Evolutionary conservation across 169 alveolate species (phyloP), one percentile per base, ranked within the genome.

Genomic region (Gregarina niphandrodes): DNA sequence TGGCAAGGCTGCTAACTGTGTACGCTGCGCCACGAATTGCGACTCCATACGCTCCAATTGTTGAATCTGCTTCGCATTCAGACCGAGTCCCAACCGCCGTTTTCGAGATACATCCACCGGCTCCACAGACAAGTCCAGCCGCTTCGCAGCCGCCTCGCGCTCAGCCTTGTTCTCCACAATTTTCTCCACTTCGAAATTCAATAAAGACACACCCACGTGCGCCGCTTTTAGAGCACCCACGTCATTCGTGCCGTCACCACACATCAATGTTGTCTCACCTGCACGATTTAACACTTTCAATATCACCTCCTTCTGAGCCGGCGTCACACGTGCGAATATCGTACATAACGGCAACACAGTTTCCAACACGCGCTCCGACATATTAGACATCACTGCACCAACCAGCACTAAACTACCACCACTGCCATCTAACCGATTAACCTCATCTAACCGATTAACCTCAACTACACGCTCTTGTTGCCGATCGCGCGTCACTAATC

Each of bases 211-310:
- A 22, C 98, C 98, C 6, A 89, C 90, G 45, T 82, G 82, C 4
- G 97, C 91, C 28, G 81, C 78, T 51, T 87, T 91, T 37, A 91
- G 66, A 0, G 96, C 96, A n/a, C 97, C 97, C 35, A 87, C 93
- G 59, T 91, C 98, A 53, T 91, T 91, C 12, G 98, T 84, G 0
- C 98, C 98, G 67, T 91, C 98, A 5, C 98, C 98, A 61, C 95
- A 82, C 95, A 85, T 85, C 18, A 82, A 58, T 11, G 81, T 75
- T 21, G 63, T 67, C 41, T 68, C 59, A 12, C 88, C 83, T 67
- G 64, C 71, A 42, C 62, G 37, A 45, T 53, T 37, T 39, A 67
- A 40, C 18, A 60, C 49, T 63, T 80, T 53, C 42, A 67, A 45
- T 24, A 77, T 53, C 49, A 75, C 60, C 51, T 68, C 47, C 72